Base-by-base conservation (phyloP, 176 grass and related monocot species). In the Eragrostis nindensis region DNA sequence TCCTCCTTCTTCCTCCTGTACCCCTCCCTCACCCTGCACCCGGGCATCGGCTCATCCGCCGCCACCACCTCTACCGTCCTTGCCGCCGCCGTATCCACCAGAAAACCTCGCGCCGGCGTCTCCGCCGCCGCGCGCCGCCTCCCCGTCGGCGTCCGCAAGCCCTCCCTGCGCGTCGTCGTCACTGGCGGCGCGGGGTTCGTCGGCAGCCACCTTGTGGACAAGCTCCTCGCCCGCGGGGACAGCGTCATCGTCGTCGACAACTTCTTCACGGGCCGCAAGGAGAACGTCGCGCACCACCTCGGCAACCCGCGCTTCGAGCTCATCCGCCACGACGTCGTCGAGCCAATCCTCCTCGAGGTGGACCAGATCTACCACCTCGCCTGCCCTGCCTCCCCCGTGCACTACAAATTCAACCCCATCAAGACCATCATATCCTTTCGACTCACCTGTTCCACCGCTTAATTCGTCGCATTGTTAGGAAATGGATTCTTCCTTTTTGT, bases 351-450 rank as follows among this genome's bases (percentile, higher is more conserved):
- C 41, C 86, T 98, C n/a, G 92, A 98, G 90, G 92, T 98, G 54
- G 95, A 98, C 77, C 90, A 98, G 92, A 98, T 98, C 88, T 98
- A 98, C 84, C 95, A 95, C 83, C 95, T 98, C 62, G 95, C 90
- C 24, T 98, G 95, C 90, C 96, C 95, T 7, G 95, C 95, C 3
- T 98, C 92, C 14, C 95, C 92, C 30, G 92, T 95, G 74, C 88
- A 98, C 83, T 98, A 95, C 90, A 98, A 98, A 75, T 95, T 85
- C 67, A 98, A 95, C 71, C 95, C 95, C 62, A 95, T 98, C 90
- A 98, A 98, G 79, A 95, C 96, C 46, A 95, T 98, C 86, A 95
- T 98, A 95, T 91, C 96, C 90, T 98, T 87, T 62, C 52, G 29
- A 1, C 81, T 49, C 59, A 17, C 15, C 54, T 36, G 8, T 40